Percentiles rank a stretch among this genome's conserved stretches.
phyloP scores from a whole-genome alignment of 371 early-diverging fungal species.

The Syncephalastrum racemosum region DNA sequence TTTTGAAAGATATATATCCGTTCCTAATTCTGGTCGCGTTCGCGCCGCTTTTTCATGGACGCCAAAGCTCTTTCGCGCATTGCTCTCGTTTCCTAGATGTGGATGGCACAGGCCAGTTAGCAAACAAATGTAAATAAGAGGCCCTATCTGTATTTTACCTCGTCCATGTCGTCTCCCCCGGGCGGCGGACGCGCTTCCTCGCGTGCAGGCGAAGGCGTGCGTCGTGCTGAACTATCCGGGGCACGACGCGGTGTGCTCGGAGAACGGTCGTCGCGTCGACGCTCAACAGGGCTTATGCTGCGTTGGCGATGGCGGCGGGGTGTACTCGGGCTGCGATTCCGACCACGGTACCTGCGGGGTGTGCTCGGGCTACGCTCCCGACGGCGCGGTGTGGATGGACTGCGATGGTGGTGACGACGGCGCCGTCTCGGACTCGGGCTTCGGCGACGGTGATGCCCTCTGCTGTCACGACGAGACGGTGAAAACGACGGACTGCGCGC shows the following conservation, averaged over 20 bases:
- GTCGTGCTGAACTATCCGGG: too few species aligned
- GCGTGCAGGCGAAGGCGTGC: too few species aligned
- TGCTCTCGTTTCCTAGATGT: conserved; percentile 13
- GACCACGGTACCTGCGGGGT: not conserved
- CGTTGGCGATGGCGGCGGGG: too few species aligned
- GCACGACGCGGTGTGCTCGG: too few species aligned
- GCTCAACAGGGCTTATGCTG: too few species aligned
- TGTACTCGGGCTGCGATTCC: too few species aligned
- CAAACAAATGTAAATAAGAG: too few species aligned
- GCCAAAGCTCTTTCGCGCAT: conserved; percentile 20
- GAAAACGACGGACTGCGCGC: not conserved
- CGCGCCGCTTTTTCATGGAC: conserved; percentile 19
- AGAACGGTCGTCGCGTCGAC: too few species aligned
- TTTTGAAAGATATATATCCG: not conserved
- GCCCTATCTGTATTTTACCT: too few species aligned
- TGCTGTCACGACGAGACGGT: not conserved
- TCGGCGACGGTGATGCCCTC: conserved; percentile 1
- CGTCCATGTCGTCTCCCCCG: too few species aligned
- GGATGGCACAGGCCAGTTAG: not conserved
- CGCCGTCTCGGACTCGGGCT: conserved; percentile 10
- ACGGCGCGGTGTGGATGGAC: conserved; percentile 1
- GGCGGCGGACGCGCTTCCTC: too few species aligned
- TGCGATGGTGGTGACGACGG: not conserved
- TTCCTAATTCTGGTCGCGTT: conserved; percentile 3
- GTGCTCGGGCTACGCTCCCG: conserved; percentile 1